These are phyloP conservation scores for Globisporangium heterothallicum DNA, from an alignment of 352 stramenopile species.

Conservation along the genomic window DNA sequence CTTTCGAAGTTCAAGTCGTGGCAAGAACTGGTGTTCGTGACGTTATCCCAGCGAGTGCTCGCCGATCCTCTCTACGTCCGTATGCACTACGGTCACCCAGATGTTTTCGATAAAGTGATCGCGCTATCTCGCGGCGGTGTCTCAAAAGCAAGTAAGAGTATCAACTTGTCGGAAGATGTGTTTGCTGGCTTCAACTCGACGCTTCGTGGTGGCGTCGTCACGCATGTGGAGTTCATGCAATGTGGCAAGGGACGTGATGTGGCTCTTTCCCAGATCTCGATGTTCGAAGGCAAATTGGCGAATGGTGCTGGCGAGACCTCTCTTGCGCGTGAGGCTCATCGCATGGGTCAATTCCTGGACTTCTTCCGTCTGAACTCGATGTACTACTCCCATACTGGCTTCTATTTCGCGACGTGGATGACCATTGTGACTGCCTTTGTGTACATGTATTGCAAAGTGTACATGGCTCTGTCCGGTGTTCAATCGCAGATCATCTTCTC, in stretches of 20 bases:
- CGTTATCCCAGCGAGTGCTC: constrained; percentile 68
- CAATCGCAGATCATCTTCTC: constrained; percentile 57
- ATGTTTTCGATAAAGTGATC: constrained; percentile 80
- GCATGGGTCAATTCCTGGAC: constrained; percentile 78
- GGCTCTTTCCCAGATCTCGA: constrained; percentile 72
- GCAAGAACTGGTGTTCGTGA: constrained; percentile 79
- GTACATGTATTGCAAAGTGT: constrained; percentile 84
- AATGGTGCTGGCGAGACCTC: constrained; percentile 73
- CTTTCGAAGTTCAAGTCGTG: constrained; percentile 79
- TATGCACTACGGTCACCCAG: constrained; percentile 81
- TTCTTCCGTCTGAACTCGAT: constrained; percentile 83
- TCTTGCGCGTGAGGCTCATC: constrained; percentile 64
- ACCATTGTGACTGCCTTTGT: constrained; percentile 79
- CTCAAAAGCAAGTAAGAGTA: constrained; percentile 73
- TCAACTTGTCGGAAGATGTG: constrained; percentile 81
- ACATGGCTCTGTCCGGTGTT: constrained; percentile 58
- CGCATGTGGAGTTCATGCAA: constrained; percentile 77
- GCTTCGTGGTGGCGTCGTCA: constrained; percentile 58
- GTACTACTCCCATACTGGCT: constrained; percentile 82
- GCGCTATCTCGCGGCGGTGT: constrained; percentile 64
- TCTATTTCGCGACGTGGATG: constrained; percentile 82
- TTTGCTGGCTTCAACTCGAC: constrained; percentile 76
- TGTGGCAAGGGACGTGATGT: constrained; percentile 80
- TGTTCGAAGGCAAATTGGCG: constrained; percentile 76
- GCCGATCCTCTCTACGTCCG: constrained; percentile 68